These are phyloP conservation scores for Arthrobotrys sinensis DNA, from an alignment of 2,329 filamentous ascomycete genomes.

Conservation along the genomic window DNA sequence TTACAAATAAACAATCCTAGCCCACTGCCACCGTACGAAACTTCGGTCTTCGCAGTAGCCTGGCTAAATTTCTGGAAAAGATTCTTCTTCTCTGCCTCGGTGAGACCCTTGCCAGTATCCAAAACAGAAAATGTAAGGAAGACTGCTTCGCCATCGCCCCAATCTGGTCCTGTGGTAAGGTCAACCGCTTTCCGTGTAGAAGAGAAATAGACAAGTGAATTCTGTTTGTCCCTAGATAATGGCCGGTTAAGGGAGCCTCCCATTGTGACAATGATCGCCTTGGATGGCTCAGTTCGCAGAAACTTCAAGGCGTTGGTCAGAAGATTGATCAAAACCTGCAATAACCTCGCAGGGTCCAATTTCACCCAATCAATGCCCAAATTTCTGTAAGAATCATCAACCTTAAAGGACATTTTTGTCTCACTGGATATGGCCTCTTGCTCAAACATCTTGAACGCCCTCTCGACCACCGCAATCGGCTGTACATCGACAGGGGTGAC, in stretches of 20 bases:
- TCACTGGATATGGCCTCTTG: slow-evolving; percentile 80
- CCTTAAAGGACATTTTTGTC: slow-evolving; percentile 79
- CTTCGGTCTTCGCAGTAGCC: slow-evolving; percentile 72
- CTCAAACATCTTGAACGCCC: slow-evolving; percentile 84
- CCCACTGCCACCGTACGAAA: slow-evolving; percentile 80
- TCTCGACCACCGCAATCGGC: slow-evolving; percentile 78
- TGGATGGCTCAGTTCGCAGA: slow-evolving; percentile 74
- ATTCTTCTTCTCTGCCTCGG: slow-evolving; percentile 71
- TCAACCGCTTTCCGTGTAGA: slow-evolving; percentile 64
- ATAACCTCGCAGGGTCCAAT: slow-evolving; percentile 80
- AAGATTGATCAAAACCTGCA: slow-evolving; percentile 79
- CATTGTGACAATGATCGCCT: slow-evolving; percentile 76
- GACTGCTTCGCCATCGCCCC: slow-evolving; percentile 73
- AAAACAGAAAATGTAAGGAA: slow-evolving; percentile 81
- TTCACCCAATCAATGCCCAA: slow-evolving; percentile 80
- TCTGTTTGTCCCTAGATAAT: slow-evolving; percentile 63
- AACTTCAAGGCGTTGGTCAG: slow-evolving; percentile 77
- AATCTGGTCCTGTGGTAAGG: slow-evolving; percentile 60
- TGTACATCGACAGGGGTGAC: slow-evolving; percentile 81
- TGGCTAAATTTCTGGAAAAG: slow-evolving; percentile 64
- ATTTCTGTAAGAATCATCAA: slow-evolving; percentile 78
- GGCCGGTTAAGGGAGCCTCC: slow-evolving; percentile 74
- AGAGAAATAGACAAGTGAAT: slow-evolving; percentile 66
- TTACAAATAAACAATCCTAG: slow-evolving; percentile 82
- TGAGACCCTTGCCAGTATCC: slow-evolving; percentile 83